Evolutionary conservation across 768 basidiomycete species (phyloP), one percentile per base, ranked within the genome.

Genomic region (Suillus subalutaceus): DNA sequence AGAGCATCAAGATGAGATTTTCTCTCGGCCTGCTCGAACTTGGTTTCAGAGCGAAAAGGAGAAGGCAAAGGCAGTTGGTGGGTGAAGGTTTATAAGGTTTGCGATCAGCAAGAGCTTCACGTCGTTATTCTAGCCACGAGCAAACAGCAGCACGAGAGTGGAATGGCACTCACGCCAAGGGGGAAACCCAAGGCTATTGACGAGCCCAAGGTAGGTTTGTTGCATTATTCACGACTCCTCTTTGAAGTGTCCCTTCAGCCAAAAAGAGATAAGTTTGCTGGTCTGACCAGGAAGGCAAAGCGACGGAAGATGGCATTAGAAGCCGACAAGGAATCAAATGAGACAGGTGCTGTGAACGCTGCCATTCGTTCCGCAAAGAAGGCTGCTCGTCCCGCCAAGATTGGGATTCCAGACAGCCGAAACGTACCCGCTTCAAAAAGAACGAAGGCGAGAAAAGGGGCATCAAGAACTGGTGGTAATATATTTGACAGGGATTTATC

Each of bases 31-130:
- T 6, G 94, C 95, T 20, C 86, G 97, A 71, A 98, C 96, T n/a
- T 99, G 97, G 97, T 99, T 99, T 85, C 97, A 98, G 79, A 88
- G 85, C 10, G 82, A 84, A 65, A 92, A 90, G 76, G 94, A 97
- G 72, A 98, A 92, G 80, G 78, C 83, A 68, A 87, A 85, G 66
- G 85, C 94, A 6, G 87, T 90, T 87, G 90, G 96, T 97, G 68
- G 50, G 69, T 59, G n/a, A 46, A 63, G 18, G 16, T 44, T 65
- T 46, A 43, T 38, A 26, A 9, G 38, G 12, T 64, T 30, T 35
- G 76, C 65, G 20, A 23, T 35, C 35, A 56, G 58, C 13, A 52
- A 62, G 50, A 64, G 37, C 35, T 32, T 62, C 32, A 43, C 40
- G 44, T 41, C 48, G 40, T 63, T 43, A 46, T 60, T 62, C 65